phyloP scores from a whole-genome alignment of 768 basidiomycete genomes.

The Leccinellum luteum region DNA sequence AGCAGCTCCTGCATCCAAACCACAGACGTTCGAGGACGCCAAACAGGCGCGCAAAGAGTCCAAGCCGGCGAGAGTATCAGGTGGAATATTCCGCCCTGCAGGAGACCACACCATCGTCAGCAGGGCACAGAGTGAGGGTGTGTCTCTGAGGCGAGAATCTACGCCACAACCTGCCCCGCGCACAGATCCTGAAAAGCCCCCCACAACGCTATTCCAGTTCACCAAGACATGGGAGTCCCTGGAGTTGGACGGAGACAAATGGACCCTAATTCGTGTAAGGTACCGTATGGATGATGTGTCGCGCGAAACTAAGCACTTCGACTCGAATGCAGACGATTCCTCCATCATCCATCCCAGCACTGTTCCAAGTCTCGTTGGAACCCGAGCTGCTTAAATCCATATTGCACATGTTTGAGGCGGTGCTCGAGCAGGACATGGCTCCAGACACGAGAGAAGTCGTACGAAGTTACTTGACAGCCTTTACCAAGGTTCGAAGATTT shows the following conservation, averaged over 20 bases:
- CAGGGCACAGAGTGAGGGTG: constrained; percentile 23
- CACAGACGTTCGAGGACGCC: constrained; percentile 54
- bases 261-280: constrained; percentile 58
- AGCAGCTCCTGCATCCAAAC: constrained; percentile 11
- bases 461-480: constrained; percentile 48
- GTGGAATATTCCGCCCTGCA: constrained; percentile 68
- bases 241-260: constrained; percentile 43
- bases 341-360: constrained; percentile 50
- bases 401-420: constrained; percentile 46
- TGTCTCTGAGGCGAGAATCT: constrained; percentile 3
- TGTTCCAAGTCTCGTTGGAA: constrained; percentile 73
- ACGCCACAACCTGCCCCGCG: background rate
- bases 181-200: constrained; percentile 22
- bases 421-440: constrained; percentile 22
- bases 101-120: constrained; percentile 61
- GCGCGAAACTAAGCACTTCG: background rate
- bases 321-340: constrained; percentile 54
- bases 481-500: constrained; percentile 60
- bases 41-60: constrained; percentile 52
- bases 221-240: constrained; percentile 53
- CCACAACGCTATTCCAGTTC: constrained; percentile 60
- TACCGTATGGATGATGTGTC: background rate
- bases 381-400: constrained; percentile 58
- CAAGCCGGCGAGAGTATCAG: constrained; percentile 51
- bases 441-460: constrained; percentile 24